Base-by-base conservation (phyloP, 352 stramenopile species). In the Phytophthora podocarpi region DNA sequence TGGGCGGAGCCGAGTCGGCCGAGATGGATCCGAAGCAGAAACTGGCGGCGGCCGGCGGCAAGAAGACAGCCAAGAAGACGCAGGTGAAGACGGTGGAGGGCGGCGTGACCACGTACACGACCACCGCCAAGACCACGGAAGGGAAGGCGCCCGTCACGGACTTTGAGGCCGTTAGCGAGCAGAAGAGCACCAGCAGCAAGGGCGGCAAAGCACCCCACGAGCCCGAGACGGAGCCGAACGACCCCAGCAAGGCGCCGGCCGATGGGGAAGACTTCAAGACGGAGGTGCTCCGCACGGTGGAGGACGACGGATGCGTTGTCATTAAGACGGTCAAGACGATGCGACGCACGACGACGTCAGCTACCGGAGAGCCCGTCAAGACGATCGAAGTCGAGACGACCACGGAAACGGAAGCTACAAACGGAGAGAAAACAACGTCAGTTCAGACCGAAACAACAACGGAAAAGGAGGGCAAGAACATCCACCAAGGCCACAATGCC, bases 21-120 rank as follows among this genome's bases (percentile, higher is more conserved):
- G 64, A 72, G 28, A 59, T 64, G 45, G 47, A 64, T 37, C 8
- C 56, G 13, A 67, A 64, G 43, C 56, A 72, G 24, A 60, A 56
- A 37, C 12, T 42, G 18, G 23, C 27, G 35, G 41, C 40, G 51
- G 45, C 37, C 27, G 39, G 50, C 39, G 61, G 42, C 54, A 63
- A 52, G 40, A 43, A 18, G 21, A 43, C 35, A 15, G 27, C 21
- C 34, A 37, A 32, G 23, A 16, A 54, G 62, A 57, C 18, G 27
- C 42, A 54, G 26, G 39, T 63, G 16, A 55, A 61, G 45, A 52
- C 31, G 13, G 50, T 67, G 57, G 50, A 64, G 27, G 49, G 56
- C 30, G 48, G 62, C 55, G 62, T 71, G 62, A 66, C 62, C 21
- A 71, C 55, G 43, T 66, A 62, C 62, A 61, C 60, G 46, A 52